These are phyloP conservation scores for Suillus tomentosus DNA, from an alignment of 768 basidiomycete genomes.

Conservation along the genomic window DNA sequence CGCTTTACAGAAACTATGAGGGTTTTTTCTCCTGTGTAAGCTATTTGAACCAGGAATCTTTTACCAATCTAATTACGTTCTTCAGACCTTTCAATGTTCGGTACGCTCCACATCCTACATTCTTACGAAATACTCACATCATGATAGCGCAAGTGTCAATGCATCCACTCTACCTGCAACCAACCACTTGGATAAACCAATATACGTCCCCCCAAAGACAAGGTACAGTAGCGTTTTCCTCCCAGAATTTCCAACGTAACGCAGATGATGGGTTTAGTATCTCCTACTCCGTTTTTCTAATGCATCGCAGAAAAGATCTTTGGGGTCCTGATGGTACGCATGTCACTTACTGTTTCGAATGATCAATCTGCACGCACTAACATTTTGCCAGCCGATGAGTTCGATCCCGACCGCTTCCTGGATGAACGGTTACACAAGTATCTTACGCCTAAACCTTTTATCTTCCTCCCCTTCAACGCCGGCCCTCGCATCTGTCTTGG, in stretches of 20 bases:
- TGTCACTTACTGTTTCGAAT: background rate
- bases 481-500: slow-evolving; percentile 60
- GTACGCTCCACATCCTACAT: slow-evolving; percentile 24
- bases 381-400: slow-evolving; percentile 51
- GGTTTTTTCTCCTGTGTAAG: slow-evolving; percentile 52
- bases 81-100: slow-evolving; percentile 50
- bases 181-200: slow-evolving; percentile 21
- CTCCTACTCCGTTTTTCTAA: slow-evolving; percentile 57
- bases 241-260: slow-evolving; percentile 8
- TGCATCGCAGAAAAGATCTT: slow-evolving; percentile 65
- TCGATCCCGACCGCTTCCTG: slow-evolving; percentile 73
- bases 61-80: background rate
- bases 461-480: slow-evolving; percentile 69
- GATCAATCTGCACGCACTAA: background rate
- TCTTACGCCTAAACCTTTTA: slow-evolving; percentile 63
- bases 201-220: slow-evolving; percentile 44
- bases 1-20: slow-evolving; percentile 49
- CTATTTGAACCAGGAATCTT: background rate
- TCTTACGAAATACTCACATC: slow-evolving; percentile 9
- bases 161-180: slow-evolving; percentile 47
- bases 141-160: slow-evolving; percentile 45
- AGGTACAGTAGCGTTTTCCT: slow-evolving; percentile 18
- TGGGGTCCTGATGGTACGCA: slow-evolving; percentile 70
- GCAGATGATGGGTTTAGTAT: background rate
- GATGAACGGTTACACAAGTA: slow-evolving; percentile 65